Evolutionary conservation across 2,329 filamentous ascomycete species (phyloP).

Genomic region (Alternaria arbusti): DNA sequence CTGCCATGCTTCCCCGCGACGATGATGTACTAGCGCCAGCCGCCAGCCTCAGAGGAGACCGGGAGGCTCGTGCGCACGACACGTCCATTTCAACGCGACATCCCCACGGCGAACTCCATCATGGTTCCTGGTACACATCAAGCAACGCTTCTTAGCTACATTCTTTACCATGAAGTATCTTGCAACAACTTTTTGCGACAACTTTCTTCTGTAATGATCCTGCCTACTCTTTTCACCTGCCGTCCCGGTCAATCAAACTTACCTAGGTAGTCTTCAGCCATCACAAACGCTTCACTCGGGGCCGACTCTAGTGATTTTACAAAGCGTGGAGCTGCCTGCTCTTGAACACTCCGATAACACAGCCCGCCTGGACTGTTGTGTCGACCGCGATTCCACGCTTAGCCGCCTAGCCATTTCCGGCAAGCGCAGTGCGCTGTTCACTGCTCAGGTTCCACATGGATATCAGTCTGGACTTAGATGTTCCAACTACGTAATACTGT

Average conservation of each 20-base stretch:
- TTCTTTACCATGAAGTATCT: not conserved
- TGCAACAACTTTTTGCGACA: not conserved
- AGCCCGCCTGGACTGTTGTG: not conserved
- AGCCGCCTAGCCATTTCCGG: not conserved
- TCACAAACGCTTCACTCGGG: not conserved
- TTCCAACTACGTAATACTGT: not conserved
- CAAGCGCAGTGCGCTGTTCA: not conserved
- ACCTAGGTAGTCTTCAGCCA: not conserved
- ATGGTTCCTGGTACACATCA: not conserved
- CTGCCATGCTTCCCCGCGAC: conserved; percentile 11
- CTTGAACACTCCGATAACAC: not conserved
- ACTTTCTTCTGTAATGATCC: not conserved
- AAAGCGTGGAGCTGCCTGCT: not conserved
- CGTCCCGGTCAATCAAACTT: not conserved
- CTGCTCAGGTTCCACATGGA: not conserved
- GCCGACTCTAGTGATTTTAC: not conserved
- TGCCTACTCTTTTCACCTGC: not conserved
- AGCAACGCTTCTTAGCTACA: not conserved
- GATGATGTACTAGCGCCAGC: conserved; percentile 11
- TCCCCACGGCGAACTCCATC: not conserved
- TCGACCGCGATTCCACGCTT: not conserved
- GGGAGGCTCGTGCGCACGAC: not conserved
- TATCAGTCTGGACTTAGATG: not conserved
- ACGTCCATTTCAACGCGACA: not conserved
- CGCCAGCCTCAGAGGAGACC: not conserved